Percentiles rank a stretch among this genome's conserved stretches.
Conservation (phyloP, 2,329 filamentous ascomycete genomes). For the Alternaria solani region DNA sequence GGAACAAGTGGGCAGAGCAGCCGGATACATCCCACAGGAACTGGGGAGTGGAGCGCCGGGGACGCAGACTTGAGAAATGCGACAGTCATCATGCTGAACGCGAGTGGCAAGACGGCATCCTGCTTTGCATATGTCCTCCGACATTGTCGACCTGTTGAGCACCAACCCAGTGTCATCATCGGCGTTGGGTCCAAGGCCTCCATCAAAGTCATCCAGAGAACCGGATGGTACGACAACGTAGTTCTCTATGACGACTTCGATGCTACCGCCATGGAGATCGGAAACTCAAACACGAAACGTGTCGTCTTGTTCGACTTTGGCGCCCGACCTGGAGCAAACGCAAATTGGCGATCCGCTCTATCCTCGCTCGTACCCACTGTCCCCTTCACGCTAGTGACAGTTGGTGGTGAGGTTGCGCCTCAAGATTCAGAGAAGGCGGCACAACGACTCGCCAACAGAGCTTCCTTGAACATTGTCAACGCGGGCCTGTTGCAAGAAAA, state of each 20-base stretch:
- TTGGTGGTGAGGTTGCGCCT: slow-evolving; percentile 28
- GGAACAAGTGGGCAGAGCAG: neutral
- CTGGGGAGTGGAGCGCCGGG: slow-evolving; percentile 25
- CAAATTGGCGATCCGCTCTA: slow-evolving; percentile 19
- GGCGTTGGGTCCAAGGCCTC: slow-evolving; percentile 31
- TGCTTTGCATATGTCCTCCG: slow-evolving; percentile 29
- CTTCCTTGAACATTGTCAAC: slow-evolving; percentile 24
- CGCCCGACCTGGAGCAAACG: slow-evolving; percentile 19
- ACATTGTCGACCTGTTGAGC: slow-evolving; percentile 23
- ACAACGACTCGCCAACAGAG: slow-evolving; percentile 3
- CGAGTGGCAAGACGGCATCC: slow-evolving; percentile 33
- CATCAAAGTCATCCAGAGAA: slow-evolving; percentile 16
- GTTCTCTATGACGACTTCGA: slow-evolving; percentile 23
- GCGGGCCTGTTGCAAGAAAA: slow-evolving; percentile 31
- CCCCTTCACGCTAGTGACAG: slow-evolving; percentile 20
- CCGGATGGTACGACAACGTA: slow-evolving; percentile 31
- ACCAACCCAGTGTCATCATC: slow-evolving; percentile 27
- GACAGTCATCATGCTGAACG: slow-evolving; percentile 30
- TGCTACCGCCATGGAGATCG: slow-evolving; percentile 6
- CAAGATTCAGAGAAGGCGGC: slow-evolving; percentile 14
- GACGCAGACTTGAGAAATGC: slow-evolving; percentile 28
- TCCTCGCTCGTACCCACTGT: neutral
- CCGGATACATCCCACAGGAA: slow-evolving; percentile 25
- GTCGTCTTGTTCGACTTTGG: slow-evolving; percentile 36
- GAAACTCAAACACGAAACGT: slow-evolving; percentile 3